phyloP scores from a whole-genome alignment of 345 rosid species.

The Salix koriyanagi region DNA sequence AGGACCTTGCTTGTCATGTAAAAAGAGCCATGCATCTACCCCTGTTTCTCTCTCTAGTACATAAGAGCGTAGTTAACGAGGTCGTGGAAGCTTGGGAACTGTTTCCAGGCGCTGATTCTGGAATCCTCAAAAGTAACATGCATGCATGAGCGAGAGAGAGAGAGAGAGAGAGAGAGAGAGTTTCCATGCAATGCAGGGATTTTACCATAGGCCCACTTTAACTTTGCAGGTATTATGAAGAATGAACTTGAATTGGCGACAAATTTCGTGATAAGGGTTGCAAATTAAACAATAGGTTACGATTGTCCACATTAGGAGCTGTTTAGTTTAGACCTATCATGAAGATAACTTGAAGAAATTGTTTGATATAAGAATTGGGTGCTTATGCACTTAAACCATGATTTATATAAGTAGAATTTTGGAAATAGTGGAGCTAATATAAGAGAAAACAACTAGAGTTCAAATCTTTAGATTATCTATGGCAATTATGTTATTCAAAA shows the following conservation, averaged over 20 bases:
- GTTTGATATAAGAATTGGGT: too few relatives aligned
- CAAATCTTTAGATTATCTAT: too few relatives aligned
- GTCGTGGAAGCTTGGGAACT: constrained; percentile 11
- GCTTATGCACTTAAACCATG: too few relatives aligned
- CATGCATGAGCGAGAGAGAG: background rate
- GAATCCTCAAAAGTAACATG: constrained; percentile 6
- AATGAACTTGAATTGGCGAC: background rate
- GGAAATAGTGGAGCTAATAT: too few relatives aligned
- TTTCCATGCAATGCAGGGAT: background rate
- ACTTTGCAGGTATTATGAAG: background rate
- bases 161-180: background rate
- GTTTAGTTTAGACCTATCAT: too few relatives aligned
- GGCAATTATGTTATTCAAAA: too few relatives aligned
- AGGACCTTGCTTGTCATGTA: constrained; percentile 35
- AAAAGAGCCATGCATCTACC: constrained; percentile 26
- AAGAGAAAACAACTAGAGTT: too few relatives aligned
- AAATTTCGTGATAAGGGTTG: background rate
- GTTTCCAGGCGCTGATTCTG: constrained; percentile 36
- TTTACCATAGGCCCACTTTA: background rate
- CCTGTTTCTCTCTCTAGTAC: background rate
- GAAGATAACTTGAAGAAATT: too few relatives aligned
- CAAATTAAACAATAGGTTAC: too few relatives aligned
- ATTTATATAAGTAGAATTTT: too few relatives aligned
- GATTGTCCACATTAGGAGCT: too few relatives aligned
- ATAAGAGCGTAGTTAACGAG: constrained; percentile 10